A percentile compares a stretch with the other conserved stretches of the same genome.
Evolutionary conservation across 305 asterid species (phyloP).

Genomic region (Solanum hybrid): DNA sequence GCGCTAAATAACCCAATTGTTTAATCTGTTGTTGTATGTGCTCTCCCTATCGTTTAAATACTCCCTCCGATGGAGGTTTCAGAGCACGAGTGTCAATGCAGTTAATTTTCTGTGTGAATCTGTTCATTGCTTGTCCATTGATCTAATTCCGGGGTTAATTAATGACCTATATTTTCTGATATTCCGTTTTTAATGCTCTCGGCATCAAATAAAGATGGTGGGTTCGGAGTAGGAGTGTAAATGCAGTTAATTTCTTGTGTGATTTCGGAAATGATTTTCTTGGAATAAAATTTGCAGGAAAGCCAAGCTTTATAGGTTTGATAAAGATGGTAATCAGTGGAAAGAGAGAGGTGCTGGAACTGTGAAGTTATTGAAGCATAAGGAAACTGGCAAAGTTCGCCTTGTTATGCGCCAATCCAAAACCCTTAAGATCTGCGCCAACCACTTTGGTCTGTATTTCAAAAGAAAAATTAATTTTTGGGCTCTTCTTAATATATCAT

Average conservation of each 20-base stretch:
- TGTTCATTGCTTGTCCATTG: not conserved
- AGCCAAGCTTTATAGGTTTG: conserved; percentile 39
- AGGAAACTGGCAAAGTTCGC: conserved; percentile 33
- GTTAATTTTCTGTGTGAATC: not conserved
- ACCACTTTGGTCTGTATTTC: conserved; percentile 29
- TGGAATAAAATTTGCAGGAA: conserved; percentile 16
- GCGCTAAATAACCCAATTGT: not conserved
- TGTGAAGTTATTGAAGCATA: conserved; percentile 39
- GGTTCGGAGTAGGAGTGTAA: not conserved
- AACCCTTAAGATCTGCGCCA: conserved; percentile 48
- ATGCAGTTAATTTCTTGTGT: not conserved
- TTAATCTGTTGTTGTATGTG: not conserved
- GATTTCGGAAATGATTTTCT: not conserved
- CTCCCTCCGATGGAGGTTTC: not conserved
- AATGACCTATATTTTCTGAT: not conserved
- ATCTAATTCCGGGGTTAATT: not conserved
- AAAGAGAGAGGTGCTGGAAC: conserved; percentile 46
- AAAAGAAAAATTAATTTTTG: not conserved
- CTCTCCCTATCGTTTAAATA: not conserved
- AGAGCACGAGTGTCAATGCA: not conserved
- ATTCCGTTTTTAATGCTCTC: not conserved
- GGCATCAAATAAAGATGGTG: not conserved
- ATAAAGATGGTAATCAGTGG: conserved; percentile 44
- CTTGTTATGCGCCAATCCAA: conserved; percentile 42
- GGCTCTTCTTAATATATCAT: not conserved